Percentiles rank a stretch among this genome's conserved stretches.
Conservation (phyloP, 306 rosid species). For the Sesbania bispinosa region DNA sequence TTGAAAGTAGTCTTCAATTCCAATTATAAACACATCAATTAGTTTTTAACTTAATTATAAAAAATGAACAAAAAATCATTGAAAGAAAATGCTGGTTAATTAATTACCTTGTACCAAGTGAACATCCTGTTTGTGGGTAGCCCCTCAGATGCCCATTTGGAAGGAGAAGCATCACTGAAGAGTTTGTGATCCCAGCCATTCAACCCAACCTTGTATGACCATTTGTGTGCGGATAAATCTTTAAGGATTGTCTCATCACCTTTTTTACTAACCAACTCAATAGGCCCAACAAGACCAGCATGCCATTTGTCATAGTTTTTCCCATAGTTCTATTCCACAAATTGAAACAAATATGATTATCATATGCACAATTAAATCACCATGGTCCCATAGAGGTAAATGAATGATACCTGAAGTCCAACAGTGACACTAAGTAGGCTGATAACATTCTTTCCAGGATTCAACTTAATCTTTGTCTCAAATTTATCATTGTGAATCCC, state of each 20-base stretch:
- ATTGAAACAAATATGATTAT: neutral
- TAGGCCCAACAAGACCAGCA: conserved; percentile 41
- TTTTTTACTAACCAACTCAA: conserved; percentile 30
- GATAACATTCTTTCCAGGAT: conserved; percentile 37
- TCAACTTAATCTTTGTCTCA: conserved; percentile 36
- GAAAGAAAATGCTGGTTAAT: neutral
- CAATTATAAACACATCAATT: neutral
- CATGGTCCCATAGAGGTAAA: too few species aligned
- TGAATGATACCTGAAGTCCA: conserved; percentile 40
- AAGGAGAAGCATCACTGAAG: neutral
- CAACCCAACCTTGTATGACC: conserved; percentile 47
- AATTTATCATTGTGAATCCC: conserved; percentile 27
- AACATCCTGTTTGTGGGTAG: conserved; percentile 39
- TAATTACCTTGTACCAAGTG: conserved; percentile 66
- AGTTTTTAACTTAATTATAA: neutral
- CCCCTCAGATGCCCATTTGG: conserved; percentile 28
- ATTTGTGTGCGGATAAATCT: conserved; percentile 41
- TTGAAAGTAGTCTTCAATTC: conserved; percentile 49
- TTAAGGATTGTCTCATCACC: conserved; percentile 45
- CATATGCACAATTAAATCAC: neutral
- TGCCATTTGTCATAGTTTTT: conserved; percentile 27
- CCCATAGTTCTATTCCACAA: conserved; percentile 43
- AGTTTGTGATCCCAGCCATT: conserved; percentile 31
- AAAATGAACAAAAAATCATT: neutral
- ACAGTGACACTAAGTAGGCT: conserved; percentile 49